Evolutionary conservation across 805 yeast genomes (phyloP).

Genomic region (Ogataea henricii): DNA sequence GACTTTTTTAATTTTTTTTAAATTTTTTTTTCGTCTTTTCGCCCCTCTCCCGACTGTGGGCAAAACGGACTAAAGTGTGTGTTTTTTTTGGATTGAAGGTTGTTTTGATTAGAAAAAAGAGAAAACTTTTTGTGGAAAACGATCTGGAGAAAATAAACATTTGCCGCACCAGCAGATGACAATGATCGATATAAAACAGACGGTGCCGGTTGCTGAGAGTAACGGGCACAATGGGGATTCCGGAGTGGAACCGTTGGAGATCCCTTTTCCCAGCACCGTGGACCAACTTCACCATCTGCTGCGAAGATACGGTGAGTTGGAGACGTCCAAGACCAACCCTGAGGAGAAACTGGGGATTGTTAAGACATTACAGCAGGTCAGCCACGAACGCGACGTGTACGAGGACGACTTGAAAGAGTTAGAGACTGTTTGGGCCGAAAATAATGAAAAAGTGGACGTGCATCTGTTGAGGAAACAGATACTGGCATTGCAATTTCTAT

Average conservation of each 20-base stretch:
- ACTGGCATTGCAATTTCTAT: constrained; percentile 61
- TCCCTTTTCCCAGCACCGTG: constrained; percentile 29
- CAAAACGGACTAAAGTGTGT: background rate
- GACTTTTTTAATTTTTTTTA: background rate
- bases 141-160: background rate
- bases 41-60: constrained; percentile 6
- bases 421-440: constrained; percentile 29
- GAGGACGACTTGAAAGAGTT: constrained; percentile 32
- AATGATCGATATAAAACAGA: constrained; percentile 5
- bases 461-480: constrained; percentile 58
- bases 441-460: constrained; percentile 41
- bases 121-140: background rate
- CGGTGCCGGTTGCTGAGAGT: constrained; percentile 1
- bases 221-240: constrained; percentile 4
- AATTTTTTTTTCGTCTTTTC: background rate
- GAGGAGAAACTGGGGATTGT: constrained; percentile 49
- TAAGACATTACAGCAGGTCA: constrained; percentile 40
- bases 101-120: constrained; percentile 3
- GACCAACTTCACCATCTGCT: constrained; percentile 31
- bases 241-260: constrained; percentile 17
- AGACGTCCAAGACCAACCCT: constrained; percentile 21
- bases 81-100: background rate
- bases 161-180: constrained; percentile 4
- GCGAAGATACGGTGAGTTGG: constrained; percentile 32
- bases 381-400: constrained; percentile 43